A percentile compares a stretch with the other conserved stretches of the same genome.
Conservation (phyloP, 129 eudicot genomes). For the Lactuca sativa region DNA sequence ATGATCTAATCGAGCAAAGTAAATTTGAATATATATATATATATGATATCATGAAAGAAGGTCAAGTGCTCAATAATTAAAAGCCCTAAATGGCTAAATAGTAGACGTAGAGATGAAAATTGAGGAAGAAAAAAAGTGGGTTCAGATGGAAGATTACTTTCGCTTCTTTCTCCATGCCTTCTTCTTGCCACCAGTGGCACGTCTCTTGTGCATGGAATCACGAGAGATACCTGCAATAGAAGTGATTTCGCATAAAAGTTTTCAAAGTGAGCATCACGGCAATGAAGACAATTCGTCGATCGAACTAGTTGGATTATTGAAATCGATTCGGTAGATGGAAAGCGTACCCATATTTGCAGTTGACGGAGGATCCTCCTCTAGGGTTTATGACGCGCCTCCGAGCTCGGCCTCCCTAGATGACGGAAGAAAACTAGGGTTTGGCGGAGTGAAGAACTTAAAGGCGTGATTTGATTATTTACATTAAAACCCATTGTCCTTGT, state of each 20-base stretch:
- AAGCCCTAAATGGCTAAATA: neutral
- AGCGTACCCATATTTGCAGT: slow-evolving; percentile 21
- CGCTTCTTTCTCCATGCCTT: slow-evolving; percentile 92
- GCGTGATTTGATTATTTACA: neutral
- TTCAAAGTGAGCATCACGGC: neutral
- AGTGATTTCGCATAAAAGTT: neutral
- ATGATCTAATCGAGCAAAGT: neutral
- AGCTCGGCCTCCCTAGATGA: slow-evolving; percentile 2
- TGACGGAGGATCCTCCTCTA: neutral
- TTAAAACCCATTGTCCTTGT: neutral
- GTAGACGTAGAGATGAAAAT: too few relatives aligned
- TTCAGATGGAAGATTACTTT: slow-evolving; percentile 41
- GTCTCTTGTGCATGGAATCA: slow-evolving; percentile 29
- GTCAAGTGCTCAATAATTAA: neutral
- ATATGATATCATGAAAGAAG: neutral
- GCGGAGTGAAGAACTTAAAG: slow-evolving; percentile 4
- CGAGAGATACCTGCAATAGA: slow-evolving; percentile 65
- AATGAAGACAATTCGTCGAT: slow-evolving; percentile 1
- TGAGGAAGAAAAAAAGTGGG: neutral
- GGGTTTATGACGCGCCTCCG: slow-evolving; percentile 29
- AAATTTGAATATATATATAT: neutral
- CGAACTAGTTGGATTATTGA: neutral
- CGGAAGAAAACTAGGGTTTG: slow-evolving; percentile 26
- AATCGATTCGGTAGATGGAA: neutral
- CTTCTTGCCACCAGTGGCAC: slow-evolving; percentile 88